Conservation (phyloP, 176 grass and related monocot genomes). For the Carex parvula region DNA sequence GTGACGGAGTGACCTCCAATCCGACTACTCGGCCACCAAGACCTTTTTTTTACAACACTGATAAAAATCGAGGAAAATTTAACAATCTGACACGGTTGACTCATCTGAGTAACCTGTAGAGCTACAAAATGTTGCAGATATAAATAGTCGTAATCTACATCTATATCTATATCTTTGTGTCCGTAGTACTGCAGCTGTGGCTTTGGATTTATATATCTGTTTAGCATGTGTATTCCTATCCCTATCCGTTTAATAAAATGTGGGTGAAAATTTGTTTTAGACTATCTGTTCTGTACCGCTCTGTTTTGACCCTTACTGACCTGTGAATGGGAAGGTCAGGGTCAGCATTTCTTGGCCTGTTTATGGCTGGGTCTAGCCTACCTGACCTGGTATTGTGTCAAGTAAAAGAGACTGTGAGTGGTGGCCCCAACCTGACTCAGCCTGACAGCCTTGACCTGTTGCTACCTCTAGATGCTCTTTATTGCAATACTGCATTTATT, state of each 20-base stretch:
- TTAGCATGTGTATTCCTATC: neutral
- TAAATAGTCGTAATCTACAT: neutral
- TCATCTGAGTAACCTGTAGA: neutral
- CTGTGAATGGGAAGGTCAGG: neutral
- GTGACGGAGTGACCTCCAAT: neutral
- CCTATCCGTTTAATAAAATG: neutral
- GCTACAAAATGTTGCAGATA: neutral
- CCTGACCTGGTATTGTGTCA: neutral
- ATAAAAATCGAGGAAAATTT: neutral
- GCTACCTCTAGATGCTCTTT: neutral
- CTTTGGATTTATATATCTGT: neutral
- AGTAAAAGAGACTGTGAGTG: neutral
- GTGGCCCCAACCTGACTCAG: neutral
- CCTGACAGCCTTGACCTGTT: neutral
- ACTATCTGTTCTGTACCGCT: neutral
- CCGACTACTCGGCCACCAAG: neutral
- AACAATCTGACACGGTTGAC: neutral
- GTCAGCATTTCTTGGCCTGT: neutral
- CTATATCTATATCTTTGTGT: neutral
- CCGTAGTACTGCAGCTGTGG: neutral
- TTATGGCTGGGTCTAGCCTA: neutral
- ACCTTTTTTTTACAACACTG: neutral
- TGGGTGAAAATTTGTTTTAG: neutral
- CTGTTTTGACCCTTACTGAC: neutral
- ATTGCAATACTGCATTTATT: neutral